Evolutionary conservation across 352 stramenopile genomes (phyloP), one percentile per base, ranked within the genome.

Genomic region (Globisporangium lucens): DNA sequence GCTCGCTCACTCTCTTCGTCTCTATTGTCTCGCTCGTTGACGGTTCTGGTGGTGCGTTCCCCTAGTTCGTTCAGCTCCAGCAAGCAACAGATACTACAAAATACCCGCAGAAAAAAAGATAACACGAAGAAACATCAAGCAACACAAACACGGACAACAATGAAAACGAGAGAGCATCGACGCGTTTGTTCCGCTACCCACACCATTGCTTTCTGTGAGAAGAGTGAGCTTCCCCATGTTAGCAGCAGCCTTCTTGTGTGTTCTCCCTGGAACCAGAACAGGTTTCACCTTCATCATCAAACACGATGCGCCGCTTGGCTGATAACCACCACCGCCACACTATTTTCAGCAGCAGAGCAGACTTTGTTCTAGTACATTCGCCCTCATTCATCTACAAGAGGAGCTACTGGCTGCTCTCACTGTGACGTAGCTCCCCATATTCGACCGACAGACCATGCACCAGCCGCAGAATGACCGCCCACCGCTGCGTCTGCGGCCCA

Each of bases 401-500:
- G 3, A 27, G 17, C 8, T 30, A 9, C 22, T 29, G 49, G 6
- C 49, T 17, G n/a, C 6, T 56, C n/a, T 51, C 43, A 7, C 17
- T 51, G 6, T 49, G 41, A 49, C 41, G 41, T 49, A 22, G 38
- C 41, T 49, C 15, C 17, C 43, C 17, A 51, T 51, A 10, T 24
- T 24, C 17, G 17, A 51, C 43, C 61, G n/a, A 55, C 62, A 29
- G 17, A 43, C 0, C 5, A 55, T 70, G 58, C 65, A 57, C 10
- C 30, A 47, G 35, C n/a, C 46, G 29, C 36, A 27, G n/a, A 56
- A 30, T n/a, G 24, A 33, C 10, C 63, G 29, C 7, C 51, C 63
- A 6, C 75, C 73, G 30, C 69, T 67, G 22, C 73, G 64, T 8
- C 56, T 69, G 61, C 70, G 81, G 5, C 83, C 80, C 1, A 85